Base-by-base conservation (phyloP, 441 rosid genomes). In the Erodium texanum region DNA sequence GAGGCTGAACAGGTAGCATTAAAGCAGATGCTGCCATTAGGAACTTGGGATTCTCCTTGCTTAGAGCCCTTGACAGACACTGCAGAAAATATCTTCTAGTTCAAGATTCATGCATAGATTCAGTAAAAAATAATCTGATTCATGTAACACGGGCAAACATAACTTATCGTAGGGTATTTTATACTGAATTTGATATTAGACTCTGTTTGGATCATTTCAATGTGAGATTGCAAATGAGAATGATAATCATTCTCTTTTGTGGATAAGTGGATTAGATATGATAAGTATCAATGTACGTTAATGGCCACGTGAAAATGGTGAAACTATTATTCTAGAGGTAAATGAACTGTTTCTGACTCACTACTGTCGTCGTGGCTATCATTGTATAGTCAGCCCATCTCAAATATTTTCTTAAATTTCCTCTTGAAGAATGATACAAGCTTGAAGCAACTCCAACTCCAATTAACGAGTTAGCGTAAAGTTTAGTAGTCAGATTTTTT, bases 401-500 rank as follows among this genome's bases (percentile, higher is more conserved):
- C 56, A 94, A 69, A 69, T 83, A 91, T 74, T 82, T 87, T 79
- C 96, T 87, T 71, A 83, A 41, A 67, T 73, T 86, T 52, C 97
- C 99, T 75, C 88, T 82, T 12, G 99, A 94, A 72, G 82, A 84
- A 85, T 94, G 99, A 73, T 94, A 94, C 80, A 94, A 38, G 71
- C 87, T 82, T 20, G 99, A 94, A 0, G 92, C 87, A 66, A 92
- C 82, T 75, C 99, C 99, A 43, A 94, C 99, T 71, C 99, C 99
- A 38, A 94, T 77, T 61, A 94, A 76, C 4, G 99, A 91, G 86
- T 92, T 94, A 67, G 99, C 99, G 63, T 94, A 94, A 64, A 92
- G 72, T 76, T 79, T 89, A 1, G 82, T 83, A 74, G 77, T 91
- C 66, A 88, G 72, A 75, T 89, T 86, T 75, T 86, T 89, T 83